phyloP scores from a whole-genome alignment of 306 rosid species.

The Prunus kanzakura region DNA sequence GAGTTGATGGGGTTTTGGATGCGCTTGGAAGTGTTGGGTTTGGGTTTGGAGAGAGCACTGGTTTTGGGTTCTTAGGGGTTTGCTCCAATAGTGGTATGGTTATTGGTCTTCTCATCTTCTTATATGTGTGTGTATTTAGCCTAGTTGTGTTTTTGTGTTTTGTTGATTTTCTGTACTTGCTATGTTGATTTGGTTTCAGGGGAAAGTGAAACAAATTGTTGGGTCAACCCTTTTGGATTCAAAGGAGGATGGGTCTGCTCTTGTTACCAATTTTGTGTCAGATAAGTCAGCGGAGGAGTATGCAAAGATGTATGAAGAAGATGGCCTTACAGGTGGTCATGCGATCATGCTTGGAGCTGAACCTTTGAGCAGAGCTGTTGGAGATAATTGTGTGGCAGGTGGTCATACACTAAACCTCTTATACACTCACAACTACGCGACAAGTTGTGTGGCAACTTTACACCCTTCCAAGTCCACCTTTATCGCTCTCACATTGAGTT shows the following conservation, averaged over 20 bases:
- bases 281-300: too few relatives aligned
- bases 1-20: constrained; percentile 16
- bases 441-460: too few relatives aligned
- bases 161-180: not conserved
- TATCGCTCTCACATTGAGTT: too few relatives aligned
- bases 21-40: constrained; percentile 55
- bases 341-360: too few relatives aligned
- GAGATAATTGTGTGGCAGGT: too few relatives aligned
- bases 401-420: too few relatives aligned
- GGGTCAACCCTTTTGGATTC: constrained; percentile 85
- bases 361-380: too few relatives aligned
- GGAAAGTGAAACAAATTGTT: constrained; percentile 88
- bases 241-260: constrained; percentile 56
- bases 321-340: too few relatives aligned
- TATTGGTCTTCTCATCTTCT: too few relatives aligned
- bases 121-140: not conserved
- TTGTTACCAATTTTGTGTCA: constrained; percentile 20
- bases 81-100: not conserved
- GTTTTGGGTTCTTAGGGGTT: constrained; percentile 9
- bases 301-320: too few relatives aligned
- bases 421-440: too few relatives aligned
- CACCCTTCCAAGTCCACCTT: too few relatives aligned
- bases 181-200: constrained; percentile 37
- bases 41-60: constrained; percentile 39
- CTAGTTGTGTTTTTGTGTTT: not conserved